Conservation (phyloP, 1,284 basidiomycete genomes). For the Takashimella tepidaria region DNA sequence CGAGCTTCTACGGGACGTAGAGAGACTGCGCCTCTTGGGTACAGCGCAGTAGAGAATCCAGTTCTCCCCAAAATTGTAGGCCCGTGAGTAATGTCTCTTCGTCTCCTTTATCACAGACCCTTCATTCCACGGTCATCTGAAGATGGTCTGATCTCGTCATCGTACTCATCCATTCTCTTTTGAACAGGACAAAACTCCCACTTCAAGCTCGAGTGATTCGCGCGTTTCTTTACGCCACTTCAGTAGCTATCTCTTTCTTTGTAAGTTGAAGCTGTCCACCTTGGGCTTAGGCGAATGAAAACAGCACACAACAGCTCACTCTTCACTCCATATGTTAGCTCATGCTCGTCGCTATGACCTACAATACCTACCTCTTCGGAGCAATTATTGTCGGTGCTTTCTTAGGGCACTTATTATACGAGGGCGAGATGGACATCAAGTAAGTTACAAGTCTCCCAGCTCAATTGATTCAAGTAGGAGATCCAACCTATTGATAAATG, state of each 20-base stretch:
- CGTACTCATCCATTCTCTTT: no score
- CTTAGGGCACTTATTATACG: conserved; percentile 44
- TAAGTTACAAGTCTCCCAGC: conserved; percentile 14
- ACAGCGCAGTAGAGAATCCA: conserved; percentile 24
- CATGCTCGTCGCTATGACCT: conserved; percentile 51
- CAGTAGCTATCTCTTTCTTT: conserved; percentile 44
- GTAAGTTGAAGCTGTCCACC: conserved; percentile 23
- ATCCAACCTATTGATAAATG: neutral
- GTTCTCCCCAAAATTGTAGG: conserved; percentile 12
- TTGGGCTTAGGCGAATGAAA: neutral
- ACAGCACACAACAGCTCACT: no score
- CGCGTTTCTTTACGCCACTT: conserved; percentile 37
- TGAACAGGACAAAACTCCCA: conserved; percentile 24
- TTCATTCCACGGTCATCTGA: no score
- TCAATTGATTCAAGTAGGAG: neutral
- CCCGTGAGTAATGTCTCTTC: conserved; percentile 24
- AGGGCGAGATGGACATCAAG: conserved; percentile 42
- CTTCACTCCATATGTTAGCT: no score
- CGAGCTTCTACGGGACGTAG: conserved; percentile 2
- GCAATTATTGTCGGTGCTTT: conserved; percentile 47
- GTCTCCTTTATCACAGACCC: neutral
- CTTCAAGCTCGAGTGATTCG: conserved; percentile 21
- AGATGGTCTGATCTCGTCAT: neutral
- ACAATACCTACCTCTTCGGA: conserved; percentile 46
- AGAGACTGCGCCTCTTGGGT: conserved; percentile 13